Evolutionary conservation across 106 monocot species (phyloP).

Genomic region (Triglochin maritima): DNA sequence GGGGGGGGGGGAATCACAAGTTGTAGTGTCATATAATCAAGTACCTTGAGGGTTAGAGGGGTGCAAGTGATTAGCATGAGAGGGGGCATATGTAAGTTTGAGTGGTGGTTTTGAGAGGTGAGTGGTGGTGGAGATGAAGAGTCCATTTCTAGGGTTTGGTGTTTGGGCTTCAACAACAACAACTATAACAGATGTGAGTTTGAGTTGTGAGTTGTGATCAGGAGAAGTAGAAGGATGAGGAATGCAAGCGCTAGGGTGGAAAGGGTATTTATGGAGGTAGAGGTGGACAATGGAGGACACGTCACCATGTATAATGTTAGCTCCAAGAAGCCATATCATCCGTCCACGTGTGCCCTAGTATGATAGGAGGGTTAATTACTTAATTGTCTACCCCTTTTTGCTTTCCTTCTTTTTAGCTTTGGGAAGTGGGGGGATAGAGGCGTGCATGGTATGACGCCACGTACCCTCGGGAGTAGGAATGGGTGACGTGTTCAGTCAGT

Average conservation of each 20-base stretch:
- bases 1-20: too few relatives aligned
- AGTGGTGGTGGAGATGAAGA: not conserved
- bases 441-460: too few relatives aligned
- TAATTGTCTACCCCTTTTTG: too few relatives aligned
- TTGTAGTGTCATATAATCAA: too few relatives aligned
- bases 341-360: too few relatives aligned
- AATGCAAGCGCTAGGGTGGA: not conserved
- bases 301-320: not conserved
- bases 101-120: not conserved
- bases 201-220: not conserved
- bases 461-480: too few relatives aligned
- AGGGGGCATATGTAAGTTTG: not conserved
- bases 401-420: too few relatives aligned
- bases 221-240: not conserved
- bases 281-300: not conserved
- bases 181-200: not conserved
- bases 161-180: too few relatives aligned
- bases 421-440: too few relatives aligned
- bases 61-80: not conserved
- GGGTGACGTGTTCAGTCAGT: too few relatives aligned
- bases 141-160: not conserved
- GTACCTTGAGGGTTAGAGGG: slow-evolving; percentile 12
- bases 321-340: not conserved
- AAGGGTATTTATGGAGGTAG: not conserved
- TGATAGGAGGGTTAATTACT: too few relatives aligned